Conservation (phyloP, 1,284 basidiomycete species). For the Trichosporon asahii region DNA sequence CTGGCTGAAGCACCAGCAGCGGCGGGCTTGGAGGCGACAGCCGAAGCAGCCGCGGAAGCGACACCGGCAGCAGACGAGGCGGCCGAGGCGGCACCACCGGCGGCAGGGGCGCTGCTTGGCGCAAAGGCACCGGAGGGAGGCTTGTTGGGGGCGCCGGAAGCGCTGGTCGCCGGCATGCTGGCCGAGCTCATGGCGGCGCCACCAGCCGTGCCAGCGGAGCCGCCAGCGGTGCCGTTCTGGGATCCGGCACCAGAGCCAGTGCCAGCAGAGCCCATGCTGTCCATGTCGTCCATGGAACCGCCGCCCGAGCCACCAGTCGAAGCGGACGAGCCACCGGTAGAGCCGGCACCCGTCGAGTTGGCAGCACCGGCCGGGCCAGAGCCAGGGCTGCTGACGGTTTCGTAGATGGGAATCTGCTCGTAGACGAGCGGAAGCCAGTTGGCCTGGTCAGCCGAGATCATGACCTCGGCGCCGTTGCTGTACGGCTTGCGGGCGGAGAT, state of each 20-base stretch:
- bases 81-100: no score
- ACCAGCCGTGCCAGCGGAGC: neutral
- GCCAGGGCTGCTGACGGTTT: neutral
- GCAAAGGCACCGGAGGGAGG: neutral
- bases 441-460: neutral
- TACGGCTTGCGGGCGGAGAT: neutral
- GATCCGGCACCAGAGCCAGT: neutral
- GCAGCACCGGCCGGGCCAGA: neutral
- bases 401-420: constrained; percentile 1
- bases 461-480: neutral
- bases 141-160: no score
- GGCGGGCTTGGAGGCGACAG: neutral
- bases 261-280: neutral
- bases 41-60: neutral
- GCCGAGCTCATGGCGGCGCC: neutral
- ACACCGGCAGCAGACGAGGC: neutral
- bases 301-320: neutral
- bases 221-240: neutral
- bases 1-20: neutral
- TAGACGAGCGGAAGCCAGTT: neutral
- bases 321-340: neutral
- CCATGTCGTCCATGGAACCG: neutral
- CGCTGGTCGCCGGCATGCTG: neutral
- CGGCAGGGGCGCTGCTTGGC: neutral
- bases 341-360: neutral